Percentiles rank a stretch among this genome's conserved stretches.
Conservation (phyloP, 2,329 filamentous ascomycete species). For the Rugonectria rugulosa region DNA sequence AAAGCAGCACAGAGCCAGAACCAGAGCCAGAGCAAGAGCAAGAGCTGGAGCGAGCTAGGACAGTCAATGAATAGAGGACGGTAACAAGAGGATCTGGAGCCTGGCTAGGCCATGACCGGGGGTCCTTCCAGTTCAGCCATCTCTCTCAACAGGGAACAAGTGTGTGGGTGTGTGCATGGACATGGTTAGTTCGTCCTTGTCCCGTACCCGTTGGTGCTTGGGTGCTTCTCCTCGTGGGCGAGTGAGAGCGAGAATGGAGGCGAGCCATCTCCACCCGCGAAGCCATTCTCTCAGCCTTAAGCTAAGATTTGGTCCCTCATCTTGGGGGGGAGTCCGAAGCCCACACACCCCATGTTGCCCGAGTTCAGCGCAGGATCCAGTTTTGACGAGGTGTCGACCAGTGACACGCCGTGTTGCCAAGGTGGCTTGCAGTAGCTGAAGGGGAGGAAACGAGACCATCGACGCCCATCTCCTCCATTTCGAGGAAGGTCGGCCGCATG, state of each 20-base stretch:
- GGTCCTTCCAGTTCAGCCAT: slow-evolving; percentile 8
- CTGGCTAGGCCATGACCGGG: background rate
- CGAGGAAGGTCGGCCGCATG: background rate
- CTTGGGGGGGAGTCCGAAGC: slow-evolving; percentile 8
- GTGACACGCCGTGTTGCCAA: slow-evolving; percentile 23
- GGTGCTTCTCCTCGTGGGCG: background rate
- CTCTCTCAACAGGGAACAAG: background rate
- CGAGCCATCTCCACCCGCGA: slow-evolving; percentile 6
- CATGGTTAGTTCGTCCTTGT: slow-evolving; percentile 1
- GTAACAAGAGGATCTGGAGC: background rate
- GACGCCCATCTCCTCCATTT: slow-evolving; percentile 9
- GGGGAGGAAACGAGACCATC: slow-evolving; percentile 17
- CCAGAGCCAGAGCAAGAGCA: background rate
- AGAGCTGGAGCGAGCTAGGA: background rate
- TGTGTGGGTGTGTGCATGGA: slow-evolving; percentile 1
- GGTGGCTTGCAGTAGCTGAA: slow-evolving; percentile 50
- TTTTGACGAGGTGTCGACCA: slow-evolving; percentile 29
- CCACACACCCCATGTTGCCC: background rate
- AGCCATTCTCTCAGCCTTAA: slow-evolving; percentile 34
- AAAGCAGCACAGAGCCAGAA: slow-evolving; percentile 9
- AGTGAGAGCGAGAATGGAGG: background rate
- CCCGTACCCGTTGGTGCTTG: background rate
- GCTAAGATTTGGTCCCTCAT: slow-evolving; percentile 31
- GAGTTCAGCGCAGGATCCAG: background rate
- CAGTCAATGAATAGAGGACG: background rate